Conservation (phyloP, 192 early-diverging fungal genomes). For the Entomortierella parvispora region DNA sequence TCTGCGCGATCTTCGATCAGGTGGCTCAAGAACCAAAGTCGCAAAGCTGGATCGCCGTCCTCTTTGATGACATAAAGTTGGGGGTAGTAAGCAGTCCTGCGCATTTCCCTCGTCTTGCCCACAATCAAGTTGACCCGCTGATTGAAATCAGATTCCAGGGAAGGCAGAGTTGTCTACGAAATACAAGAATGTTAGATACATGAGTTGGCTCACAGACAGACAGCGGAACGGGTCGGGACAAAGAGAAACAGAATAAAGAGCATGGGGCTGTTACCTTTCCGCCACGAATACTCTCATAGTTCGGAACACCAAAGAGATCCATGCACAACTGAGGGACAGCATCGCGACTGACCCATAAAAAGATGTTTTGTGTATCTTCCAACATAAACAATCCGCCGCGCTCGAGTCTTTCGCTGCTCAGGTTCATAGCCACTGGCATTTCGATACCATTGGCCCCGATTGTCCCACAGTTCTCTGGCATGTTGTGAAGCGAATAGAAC, state of each 20-base stretch:
- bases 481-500: constrained; percentile 84
- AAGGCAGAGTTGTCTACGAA: constrained; percentile 69
- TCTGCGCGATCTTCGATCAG: constrained; percentile 91
- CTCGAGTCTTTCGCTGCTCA: constrained; percentile 85
- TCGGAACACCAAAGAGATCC: constrained; percentile 77
- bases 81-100: constrained; percentile 76
- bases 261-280: constrained; percentile 68
- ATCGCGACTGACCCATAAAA: constrained; percentile 86
- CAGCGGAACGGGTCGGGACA: not conserved
- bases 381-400: constrained; percentile 86
- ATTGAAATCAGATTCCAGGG: constrained; percentile 74
- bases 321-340: constrained; percentile 74
- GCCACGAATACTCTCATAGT: constrained; percentile 78
- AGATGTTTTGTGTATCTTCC: constrained; percentile 81
- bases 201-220: not conserved
- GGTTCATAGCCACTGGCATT: constrained; percentile 79
- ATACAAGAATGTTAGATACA: not conserved
- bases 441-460: constrained; percentile 67
- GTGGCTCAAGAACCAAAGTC: constrained; percentile 85
- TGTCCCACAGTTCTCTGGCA: constrained; percentile 66
- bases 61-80: constrained; percentile 88
- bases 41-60: constrained; percentile 83
- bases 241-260: not conserved
- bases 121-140: constrained; percentile 78
- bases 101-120: constrained; percentile 71